phyloP scores from a whole-genome alignment of 208 protist genomes.

The Spongospora subterranea region DNA sequence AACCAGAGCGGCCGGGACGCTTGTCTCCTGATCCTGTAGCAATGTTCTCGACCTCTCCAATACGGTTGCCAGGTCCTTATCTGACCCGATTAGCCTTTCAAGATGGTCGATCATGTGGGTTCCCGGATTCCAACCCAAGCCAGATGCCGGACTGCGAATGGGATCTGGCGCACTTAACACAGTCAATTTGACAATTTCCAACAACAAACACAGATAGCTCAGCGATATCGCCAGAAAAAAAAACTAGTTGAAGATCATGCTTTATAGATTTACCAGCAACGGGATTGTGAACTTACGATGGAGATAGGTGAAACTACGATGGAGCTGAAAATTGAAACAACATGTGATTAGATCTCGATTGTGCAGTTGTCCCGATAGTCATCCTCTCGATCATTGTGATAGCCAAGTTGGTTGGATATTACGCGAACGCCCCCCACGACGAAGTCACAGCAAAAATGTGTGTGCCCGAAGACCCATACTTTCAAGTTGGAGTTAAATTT shows the following conservation, averaged over 20 bases:
- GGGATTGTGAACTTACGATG: too few relatives aligned
- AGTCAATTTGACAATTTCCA: too few relatives aligned
- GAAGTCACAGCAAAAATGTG: slow-evolving; percentile 42
- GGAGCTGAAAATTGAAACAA: too few relatives aligned
- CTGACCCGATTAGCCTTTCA: background rate
- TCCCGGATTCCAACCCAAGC: too few relatives aligned
- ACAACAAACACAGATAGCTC: too few relatives aligned
- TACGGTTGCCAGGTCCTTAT: background rate
- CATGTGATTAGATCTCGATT: background rate
- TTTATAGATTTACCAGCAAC: too few relatives aligned
- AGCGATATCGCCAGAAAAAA: too few relatives aligned
- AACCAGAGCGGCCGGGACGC: too few relatives aligned
- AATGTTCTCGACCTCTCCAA: background rate
- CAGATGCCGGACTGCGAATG: too few relatives aligned
- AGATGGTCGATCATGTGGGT: background rate
- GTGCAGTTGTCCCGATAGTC: background rate
- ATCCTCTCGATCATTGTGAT: background rate
- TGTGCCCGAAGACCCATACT: slow-evolving; percentile 42
- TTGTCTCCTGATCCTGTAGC: background rate
- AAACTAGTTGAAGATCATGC: too few relatives aligned
- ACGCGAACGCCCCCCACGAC: background rate
- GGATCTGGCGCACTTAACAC: too few relatives aligned
- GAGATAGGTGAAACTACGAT: too few relatives aligned
- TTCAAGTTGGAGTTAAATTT: background rate
- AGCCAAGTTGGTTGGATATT: background rate